Evolutionary conservation across 495 filamentous ascomycete species (phyloP), one percentile per base, ranked within the genome.

Genomic region (Tuber brumale): DNA sequence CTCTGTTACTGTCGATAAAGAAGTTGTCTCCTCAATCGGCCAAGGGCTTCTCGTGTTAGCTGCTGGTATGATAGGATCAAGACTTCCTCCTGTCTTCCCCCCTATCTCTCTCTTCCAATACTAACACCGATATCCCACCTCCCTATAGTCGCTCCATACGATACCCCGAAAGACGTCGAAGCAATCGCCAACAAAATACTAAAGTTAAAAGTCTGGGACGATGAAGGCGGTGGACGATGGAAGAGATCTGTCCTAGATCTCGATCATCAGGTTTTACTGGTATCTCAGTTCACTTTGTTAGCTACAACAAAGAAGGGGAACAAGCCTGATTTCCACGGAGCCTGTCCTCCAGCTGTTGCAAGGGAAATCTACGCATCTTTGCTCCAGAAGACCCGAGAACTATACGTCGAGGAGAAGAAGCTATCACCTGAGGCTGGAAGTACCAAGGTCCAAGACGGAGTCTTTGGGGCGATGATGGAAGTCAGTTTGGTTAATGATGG

Each of bases 381-480:
- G 85, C 88, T 93, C 75, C 83, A 86, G n/a, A 91, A 91, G 77
- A 89, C 97, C 39, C 87, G 92, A 76, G 88, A 91, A 78, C 84
- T 89, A 6, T 96, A 98, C 83, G 83, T 85, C 7, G 83, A 89
- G 12, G 93, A 94, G 23, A 91, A 88, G 78, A 69, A 70, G 69
- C 70, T 79, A 18, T 23, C 70, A 48, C 70, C 72, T 27, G 77
- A 79, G 18, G 57, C 74, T 45, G 72, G 48, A 48, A 51, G 21
- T 19, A 46, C 48, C 57, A 77, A 39, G 57, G 94, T 99, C 76
- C 94, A 96, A 82, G 91, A 98, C 82, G 96, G 96, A 21, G 90
- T 97, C 48, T 99, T 98, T 83, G 94, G 97, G 81, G 95, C 96
- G 72, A 97, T 97, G 94, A 99, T 98, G 95, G 92, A 97, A 81